phyloP scores from a whole-genome alignment of 306 rosid genomes.

The Medicago lupulina region DNA sequence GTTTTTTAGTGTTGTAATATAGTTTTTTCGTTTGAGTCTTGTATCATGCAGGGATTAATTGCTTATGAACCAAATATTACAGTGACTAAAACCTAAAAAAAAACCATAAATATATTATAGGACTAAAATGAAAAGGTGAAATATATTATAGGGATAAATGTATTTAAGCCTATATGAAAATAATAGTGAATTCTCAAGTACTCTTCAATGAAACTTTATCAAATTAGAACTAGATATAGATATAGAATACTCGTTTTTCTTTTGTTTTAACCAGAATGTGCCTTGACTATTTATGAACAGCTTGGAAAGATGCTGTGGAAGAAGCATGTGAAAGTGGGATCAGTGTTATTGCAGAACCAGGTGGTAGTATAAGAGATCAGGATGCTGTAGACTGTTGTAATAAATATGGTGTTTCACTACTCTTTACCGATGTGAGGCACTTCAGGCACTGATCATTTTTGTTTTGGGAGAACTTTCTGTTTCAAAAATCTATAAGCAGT shows the following conservation, averaged over 20 bases:
- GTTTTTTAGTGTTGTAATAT: too few species aligned
- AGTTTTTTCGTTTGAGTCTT: too few species aligned
- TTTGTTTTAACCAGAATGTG: slow-evolving; percentile 7
- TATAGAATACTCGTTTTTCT: slow-evolving; percentile 1
- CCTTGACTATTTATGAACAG: slow-evolving; percentile 53
- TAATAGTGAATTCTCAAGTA: not conserved
- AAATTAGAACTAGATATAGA: not conserved
- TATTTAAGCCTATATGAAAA: not conserved
- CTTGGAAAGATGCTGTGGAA: slow-evolving; percentile 98
- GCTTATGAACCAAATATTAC: too few species aligned
- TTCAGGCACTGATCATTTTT: slow-evolving; percentile 66
- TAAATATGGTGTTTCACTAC: slow-evolving; percentile 81
- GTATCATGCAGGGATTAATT: too few species aligned
- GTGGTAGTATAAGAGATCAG: slow-evolving; percentile 84
- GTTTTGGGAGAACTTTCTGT: slow-evolving; percentile 8
- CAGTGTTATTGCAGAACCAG: slow-evolving; percentile 81
- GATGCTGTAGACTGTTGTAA: slow-evolving; percentile 92
- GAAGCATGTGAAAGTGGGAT: slow-evolving; percentile 87
- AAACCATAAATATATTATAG: too few species aligned
- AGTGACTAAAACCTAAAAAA: too few species aligned
- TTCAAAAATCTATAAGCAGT: not conserved
- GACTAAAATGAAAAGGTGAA: too few species aligned
- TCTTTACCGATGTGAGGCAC: slow-evolving; percentile 89
- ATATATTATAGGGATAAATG: not conserved
- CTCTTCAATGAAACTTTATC: not conserved